These are phyloP conservation scores for Podospora didyma DNA, from an alignment of 495 filamentous ascomycete species.

Conservation along the genomic window DNA sequence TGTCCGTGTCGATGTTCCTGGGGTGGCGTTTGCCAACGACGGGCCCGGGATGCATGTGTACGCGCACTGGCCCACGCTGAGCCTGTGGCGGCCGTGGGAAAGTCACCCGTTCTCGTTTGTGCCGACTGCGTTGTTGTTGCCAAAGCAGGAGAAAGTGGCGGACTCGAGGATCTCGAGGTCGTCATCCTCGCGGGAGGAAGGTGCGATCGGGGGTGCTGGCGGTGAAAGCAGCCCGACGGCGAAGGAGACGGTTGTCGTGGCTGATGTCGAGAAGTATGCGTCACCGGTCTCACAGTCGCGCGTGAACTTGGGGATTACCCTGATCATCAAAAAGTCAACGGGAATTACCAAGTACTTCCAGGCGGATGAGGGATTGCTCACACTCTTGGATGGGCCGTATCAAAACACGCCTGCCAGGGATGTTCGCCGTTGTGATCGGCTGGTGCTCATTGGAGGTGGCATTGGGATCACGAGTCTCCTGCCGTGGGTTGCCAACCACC, in stretches of 20 bases:
- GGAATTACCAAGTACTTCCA: conserved; percentile 27
- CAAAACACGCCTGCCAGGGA: conserved; percentile 3
- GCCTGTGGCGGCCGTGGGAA: conserved; percentile 38
- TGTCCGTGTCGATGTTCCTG: conserved; percentile 33
- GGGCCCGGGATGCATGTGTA: conserved; percentile 32
- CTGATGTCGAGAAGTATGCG: too few relatives aligned
- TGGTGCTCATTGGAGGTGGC: conserved; percentile 42
- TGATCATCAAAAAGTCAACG: conserved; percentile 24
- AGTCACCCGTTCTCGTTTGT: conserved; percentile 47
- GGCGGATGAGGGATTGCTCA: conserved; percentile 15
- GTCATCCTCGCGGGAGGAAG: too few relatives aligned
- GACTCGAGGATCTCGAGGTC: neutral
- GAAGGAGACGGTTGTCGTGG: too few relatives aligned
- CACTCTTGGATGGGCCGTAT: conserved; percentile 31
- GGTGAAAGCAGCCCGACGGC: too few relatives aligned
- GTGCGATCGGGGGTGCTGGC: too few relatives aligned
- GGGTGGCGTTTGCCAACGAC: conserved; percentile 25
- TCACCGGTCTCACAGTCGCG: too few relatives aligned
- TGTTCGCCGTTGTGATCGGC: conserved; percentile 21
- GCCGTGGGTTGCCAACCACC: conserved; percentile 21
- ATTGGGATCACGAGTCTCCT: conserved; percentile 41
- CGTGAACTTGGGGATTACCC: too few relatives aligned
- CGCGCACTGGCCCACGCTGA: conserved; percentile 41
- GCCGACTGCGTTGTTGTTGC: conserved; percentile 1
- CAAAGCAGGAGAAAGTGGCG: conserved; percentile 5